Evolutionary conservation across 352 stramenopile genomes (phyloP).

Genomic region (Globisporangium acanthophoron): DNA sequence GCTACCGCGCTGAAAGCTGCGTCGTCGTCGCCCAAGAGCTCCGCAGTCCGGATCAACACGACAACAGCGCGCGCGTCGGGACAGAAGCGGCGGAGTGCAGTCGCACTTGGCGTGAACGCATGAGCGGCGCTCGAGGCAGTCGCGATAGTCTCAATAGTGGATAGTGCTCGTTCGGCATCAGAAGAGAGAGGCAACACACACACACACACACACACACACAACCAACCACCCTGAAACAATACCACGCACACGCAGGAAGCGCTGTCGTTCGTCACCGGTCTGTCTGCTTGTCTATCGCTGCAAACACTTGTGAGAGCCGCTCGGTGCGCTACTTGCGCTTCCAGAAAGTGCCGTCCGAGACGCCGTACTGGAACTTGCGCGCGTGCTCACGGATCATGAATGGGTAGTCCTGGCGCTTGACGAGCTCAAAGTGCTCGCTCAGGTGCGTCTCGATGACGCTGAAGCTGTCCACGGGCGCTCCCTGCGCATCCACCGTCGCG

Average conservation of each 20-base stretch:
- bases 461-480: conserved; percentile 60
- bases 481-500: conserved; percentile 32
- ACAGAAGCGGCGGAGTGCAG: conserved; percentile 73
- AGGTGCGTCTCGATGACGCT: conserved; percentile 55
- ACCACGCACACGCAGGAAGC: conserved; percentile 1
- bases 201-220: conserved; percentile 20
- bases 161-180: conserved; percentile 7
- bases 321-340: conserved; percentile 40
- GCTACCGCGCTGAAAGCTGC: conserved; percentile 1
- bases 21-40: conserved; percentile 12
- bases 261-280: neutral
- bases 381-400: conserved; percentile 92
- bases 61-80: conserved; percentile 44
- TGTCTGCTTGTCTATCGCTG: neutral
- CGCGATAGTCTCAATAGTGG: conserved; percentile 2
- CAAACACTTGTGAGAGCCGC: neutral
- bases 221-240: conserved; percentile 14
- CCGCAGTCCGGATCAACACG: conserved; percentile 32
- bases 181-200: conserved; percentile 11
- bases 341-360: conserved; percentile 87
- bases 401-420: conserved; percentile 77
- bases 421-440: conserved; percentile 63
- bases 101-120: conserved; percentile 79
- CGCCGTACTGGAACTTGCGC: conserved; percentile 91
- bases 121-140: conserved; percentile 16